Percentiles rank a stretch among this genome's conserved stretches.
Conservation (phyloP, 805 yeast genomes). For the Ogataea kodamae region DNA sequence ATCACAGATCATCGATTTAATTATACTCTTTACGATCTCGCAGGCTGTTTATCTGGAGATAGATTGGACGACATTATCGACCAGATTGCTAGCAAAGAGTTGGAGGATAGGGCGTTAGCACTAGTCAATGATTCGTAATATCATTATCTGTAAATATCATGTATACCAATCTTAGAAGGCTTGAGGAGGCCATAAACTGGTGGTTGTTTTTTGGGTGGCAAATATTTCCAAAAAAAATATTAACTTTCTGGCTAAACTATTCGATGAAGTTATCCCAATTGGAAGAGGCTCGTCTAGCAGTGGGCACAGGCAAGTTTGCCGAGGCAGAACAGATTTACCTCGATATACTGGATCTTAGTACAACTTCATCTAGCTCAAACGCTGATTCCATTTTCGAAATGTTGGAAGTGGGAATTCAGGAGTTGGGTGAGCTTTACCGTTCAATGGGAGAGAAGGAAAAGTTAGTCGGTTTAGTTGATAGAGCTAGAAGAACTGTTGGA, state of each 20-base stretch:
- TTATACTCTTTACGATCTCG: conserved; percentile 69
- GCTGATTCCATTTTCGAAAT: conserved; percentile 45
- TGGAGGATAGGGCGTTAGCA: conserved; percentile 39
- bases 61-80: conserved; percentile 54
- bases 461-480: conserved; percentile 58
- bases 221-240: conserved; percentile 6
- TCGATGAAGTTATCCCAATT: conserved; percentile 37
- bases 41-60: conserved; percentile 60
- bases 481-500: conserved; percentile 63
- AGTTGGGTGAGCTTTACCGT: conserved; percentile 71
- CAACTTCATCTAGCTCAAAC: conserved; percentile 11
- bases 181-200: too few relatives aligned
- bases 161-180: too few relatives aligned
- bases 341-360: conserved; percentile 39
- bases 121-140: conserved; percentile 22
- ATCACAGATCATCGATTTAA: conserved; percentile 94
- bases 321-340: conserved; percentile 61
- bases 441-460: conserved; percentile 43
- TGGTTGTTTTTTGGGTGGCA: conserved; percentile 13
- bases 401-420: conserved; percentile 69
- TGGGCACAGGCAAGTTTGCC: conserved; percentile 42
- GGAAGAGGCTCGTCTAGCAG: conserved; percentile 61
- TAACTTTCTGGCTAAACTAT: neutral
- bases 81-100: conserved; percentile 45
- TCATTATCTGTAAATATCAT: too few relatives aligned